These are phyloP conservation scores for Coccomyxa sp. DNA, from an alignment of 139 green algal genomes.

Conservation along the genomic window DNA sequence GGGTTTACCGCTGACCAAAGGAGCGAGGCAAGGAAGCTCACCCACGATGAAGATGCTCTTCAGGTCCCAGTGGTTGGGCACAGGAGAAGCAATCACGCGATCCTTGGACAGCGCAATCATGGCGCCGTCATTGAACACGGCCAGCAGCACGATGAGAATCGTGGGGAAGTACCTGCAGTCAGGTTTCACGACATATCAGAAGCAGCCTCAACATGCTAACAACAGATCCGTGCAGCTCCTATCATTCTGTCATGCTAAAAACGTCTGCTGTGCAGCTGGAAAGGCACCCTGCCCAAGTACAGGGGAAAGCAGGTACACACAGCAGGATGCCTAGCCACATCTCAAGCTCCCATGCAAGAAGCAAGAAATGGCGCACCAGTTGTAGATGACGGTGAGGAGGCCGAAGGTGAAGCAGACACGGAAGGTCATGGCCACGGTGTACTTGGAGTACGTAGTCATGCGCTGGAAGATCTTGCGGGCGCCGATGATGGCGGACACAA, in stretches of 20 bases:
- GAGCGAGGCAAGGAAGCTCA: too few species aligned
- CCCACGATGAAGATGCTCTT: conserved; percentile 69
- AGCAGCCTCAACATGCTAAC: neutral
- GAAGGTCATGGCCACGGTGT: conserved; percentile 87
- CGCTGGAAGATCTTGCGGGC: conserved; percentile 87
- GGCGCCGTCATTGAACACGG: conserved; percentile 85
- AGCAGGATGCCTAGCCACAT: neutral
- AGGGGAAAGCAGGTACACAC: neutral
- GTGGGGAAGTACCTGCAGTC: conserved; percentile 69
- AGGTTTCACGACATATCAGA: neutral
- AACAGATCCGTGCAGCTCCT: neutral
- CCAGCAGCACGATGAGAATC: conserved; percentile 82
- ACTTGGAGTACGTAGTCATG: conserved; percentile 85
- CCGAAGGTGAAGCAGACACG: conserved; percentile 86
- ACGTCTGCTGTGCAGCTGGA: too few species aligned
- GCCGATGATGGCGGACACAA: conserved; percentile 70
- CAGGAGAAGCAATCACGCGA: conserved; percentile 44
- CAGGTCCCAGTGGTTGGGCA: conserved; percentile 76
- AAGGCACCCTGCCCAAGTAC: too few species aligned
- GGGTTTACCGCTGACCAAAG: too few species aligned
- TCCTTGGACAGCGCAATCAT: conserved; percentile 88
- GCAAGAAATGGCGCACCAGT: conserved; percentile 52
- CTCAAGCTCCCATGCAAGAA: neutral
- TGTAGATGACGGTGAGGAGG: conserved; percentile 74
- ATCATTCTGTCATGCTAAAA: too few species aligned